A percentile compares a stretch with the other conserved stretches of the same genome.
Conservation (phyloP, 305 asterid genomes). For the Stenogyne calaminthoides region DNA sequence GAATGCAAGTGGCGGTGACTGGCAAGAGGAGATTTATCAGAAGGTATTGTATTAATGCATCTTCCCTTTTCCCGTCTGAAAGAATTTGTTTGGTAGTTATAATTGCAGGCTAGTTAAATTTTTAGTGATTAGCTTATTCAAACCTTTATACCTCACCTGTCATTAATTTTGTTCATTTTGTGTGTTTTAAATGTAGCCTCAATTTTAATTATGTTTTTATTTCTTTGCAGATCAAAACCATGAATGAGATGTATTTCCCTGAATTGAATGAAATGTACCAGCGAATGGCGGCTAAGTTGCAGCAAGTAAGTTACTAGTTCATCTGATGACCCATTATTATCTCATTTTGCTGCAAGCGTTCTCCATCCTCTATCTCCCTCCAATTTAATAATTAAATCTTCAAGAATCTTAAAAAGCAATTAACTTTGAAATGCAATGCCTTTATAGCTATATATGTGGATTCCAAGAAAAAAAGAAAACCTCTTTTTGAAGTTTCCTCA, state of each 20-base stretch:
- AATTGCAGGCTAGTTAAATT: too few relatives aligned
- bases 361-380: too few relatives aligned
- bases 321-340: constrained; percentile 2
- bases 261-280: constrained; percentile 82
- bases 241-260: constrained; percentile 68
- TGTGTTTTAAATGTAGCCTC: constrained; percentile 8
- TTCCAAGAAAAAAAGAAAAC: too few relatives aligned
- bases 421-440: constrained; percentile 1
- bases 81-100: too few relatives aligned
- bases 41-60: constrained; percentile 54
- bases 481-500: background rate
- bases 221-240: constrained; percentile 78
- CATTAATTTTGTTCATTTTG: constrained; percentile 14
- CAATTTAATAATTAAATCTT: background rate
- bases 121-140: constrained; percentile 20
- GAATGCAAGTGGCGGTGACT: constrained; percentile 68
- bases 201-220: constrained; percentile 24
- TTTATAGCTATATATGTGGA: too few relatives aligned
- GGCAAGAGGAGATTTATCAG: constrained; percentile 95
- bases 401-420: background rate
- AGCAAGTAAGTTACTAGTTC: constrained; percentile 59
- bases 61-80: constrained; percentile 25
- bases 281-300: constrained; percentile 75
- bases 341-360: constrained; percentile 19
- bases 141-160: constrained; percentile 14